Conservation (phyloP, 1,284 basidiomycete genomes). For the Irpex sp. region DNA sequence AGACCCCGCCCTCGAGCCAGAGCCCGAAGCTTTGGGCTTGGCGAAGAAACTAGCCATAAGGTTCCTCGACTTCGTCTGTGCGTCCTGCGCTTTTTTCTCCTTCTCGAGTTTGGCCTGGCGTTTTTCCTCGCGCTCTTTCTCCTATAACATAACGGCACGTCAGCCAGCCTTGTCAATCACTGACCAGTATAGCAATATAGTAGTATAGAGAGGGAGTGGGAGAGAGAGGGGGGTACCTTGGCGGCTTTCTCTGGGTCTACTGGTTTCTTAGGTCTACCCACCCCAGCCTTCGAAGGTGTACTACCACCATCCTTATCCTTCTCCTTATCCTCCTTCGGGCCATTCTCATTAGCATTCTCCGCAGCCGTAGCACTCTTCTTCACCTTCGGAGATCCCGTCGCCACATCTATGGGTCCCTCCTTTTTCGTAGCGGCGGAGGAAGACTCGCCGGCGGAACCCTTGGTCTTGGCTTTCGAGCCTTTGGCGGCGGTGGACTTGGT, state of each 20-base stretch:
- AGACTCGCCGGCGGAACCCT: neutral
- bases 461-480: neutral
- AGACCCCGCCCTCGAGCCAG: neutral
- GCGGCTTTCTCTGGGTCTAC: slow-evolving; percentile 53
- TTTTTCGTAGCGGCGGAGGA: neutral
- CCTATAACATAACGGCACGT: slow-evolving; percentile 31
- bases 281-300: slow-evolving; percentile 9
- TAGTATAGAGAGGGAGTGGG: too few relatives aligned
- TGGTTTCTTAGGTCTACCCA: slow-evolving; percentile 43
- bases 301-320: slow-evolving; percentile 23
- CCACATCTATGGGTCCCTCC: neutral
- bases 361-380: neutral
- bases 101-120: slow-evolving; percentile 58
- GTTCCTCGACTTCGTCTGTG: slow-evolving; percentile 65
- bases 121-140: slow-evolving; percentile 61
- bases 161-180: too few relatives aligned
- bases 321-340: neutral
- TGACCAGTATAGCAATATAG: too few relatives aligned
- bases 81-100: slow-evolving; percentile 65
- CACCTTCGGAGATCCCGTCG: neutral
- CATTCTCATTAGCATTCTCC: too few relatives aligned
- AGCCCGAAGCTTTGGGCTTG: slow-evolving; percentile 40
- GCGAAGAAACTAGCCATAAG: slow-evolving; percentile 72
- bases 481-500: slow-evolving; percentile 32
- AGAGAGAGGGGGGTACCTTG: slow-evolving; percentile 38